Evolutionary conservation across 2,329 filamentous ascomycete species (phyloP).

Genomic region (Teratosphaeriaceae sp.): DNA sequence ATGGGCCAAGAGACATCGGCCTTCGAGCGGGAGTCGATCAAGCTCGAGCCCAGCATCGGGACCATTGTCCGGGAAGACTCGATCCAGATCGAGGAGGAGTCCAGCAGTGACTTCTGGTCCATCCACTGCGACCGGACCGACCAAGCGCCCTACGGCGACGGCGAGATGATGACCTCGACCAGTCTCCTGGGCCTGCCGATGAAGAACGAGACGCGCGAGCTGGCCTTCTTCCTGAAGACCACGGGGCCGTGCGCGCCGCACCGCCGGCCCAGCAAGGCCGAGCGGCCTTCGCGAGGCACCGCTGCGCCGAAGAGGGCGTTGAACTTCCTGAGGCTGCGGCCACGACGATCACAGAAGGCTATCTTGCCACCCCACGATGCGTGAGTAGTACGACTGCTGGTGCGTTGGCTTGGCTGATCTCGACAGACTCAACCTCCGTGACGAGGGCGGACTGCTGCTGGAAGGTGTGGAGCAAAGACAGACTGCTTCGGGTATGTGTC

Average conservation of each 20-base stretch:
- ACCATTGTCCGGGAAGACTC: slow-evolving; percentile 23
- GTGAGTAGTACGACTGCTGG: slow-evolving; percentile 13
- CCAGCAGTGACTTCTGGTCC: slow-evolving; percentile 12
- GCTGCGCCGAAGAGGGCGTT: slow-evolving; percentile 26
- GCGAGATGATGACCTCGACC: slow-evolving; percentile 27
- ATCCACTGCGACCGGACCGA: slow-evolving; percentile 24
- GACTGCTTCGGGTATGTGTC: slow-evolving; percentile 8
- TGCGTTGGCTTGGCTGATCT: neutral
- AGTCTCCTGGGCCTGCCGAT: slow-evolving; percentile 23
- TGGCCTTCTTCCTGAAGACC: slow-evolving; percentile 33
- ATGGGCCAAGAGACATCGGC: slow-evolving; percentile 26
- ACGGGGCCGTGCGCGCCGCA: slow-evolving; percentile 29
- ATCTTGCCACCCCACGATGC: slow-evolving; percentile 18
- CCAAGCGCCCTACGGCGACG: slow-evolving; percentile 22
- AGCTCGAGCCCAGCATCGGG: slow-evolving; percentile 15
- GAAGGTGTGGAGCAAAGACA: slow-evolving; percentile 10
- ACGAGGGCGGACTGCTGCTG: slow-evolving; percentile 24
- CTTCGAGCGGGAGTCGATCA: slow-evolving; percentile 10
- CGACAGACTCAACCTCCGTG: slow-evolving; percentile 6
- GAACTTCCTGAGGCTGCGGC: slow-evolving; percentile 22
- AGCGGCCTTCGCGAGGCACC: slow-evolving; percentile 18
- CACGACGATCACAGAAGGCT: slow-evolving; percentile 6
- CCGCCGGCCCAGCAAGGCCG: slow-evolving; percentile 23
- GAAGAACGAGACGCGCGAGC: slow-evolving; percentile 26
- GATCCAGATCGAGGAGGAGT: slow-evolving; percentile 20